A percentile compares a stretch with the other conserved stretches of the same genome.
phyloP scores from a whole-genome alignment of 2,329 filamentous ascomycete genomes.

The Xylaria sp. region DNA sequence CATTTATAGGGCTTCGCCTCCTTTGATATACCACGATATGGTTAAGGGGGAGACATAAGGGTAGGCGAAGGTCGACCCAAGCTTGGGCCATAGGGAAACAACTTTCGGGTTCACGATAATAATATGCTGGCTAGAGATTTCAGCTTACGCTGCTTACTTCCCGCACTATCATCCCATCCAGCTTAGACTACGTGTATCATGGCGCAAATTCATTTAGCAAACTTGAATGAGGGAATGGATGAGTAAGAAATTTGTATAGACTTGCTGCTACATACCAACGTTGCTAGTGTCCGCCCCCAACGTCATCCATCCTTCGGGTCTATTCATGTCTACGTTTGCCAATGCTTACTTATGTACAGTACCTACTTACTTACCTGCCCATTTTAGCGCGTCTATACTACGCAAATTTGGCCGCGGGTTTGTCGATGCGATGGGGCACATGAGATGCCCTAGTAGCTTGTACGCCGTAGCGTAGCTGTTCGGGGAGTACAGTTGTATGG shows the following conservation, averaged over 20 bases:
- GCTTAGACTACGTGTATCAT: slow-evolving; percentile 7
- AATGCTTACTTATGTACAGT: background rate
- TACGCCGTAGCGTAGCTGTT: too few relatives aligned
- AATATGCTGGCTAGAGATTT: background rate
- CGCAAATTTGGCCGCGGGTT: too few relatives aligned
- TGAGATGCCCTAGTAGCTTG: too few relatives aligned
- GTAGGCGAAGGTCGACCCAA: too few relatives aligned
- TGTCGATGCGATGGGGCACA: too few relatives aligned
- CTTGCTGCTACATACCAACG: background rate
- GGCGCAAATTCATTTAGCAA: background rate
- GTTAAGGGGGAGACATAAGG: too few relatives aligned
- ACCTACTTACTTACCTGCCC: too few relatives aligned
- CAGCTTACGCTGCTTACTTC: slow-evolving; percentile 25
- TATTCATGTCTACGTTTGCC: background rate
- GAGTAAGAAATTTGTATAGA: background rate
- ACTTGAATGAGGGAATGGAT: background rate
- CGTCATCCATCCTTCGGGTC: slow-evolving; percentile 11
- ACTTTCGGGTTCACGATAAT: background rate
- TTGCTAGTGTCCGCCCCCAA: slow-evolving; percentile 12
- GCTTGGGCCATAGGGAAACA: background rate
- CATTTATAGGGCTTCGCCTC: too few relatives aligned
- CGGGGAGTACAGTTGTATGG: too few relatives aligned
- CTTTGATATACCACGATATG: too few relatives aligned
- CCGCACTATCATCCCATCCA: background rate
- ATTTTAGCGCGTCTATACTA: background rate